Evolutionary conservation across 176 grass and related monocot species (phyloP).

Genomic region (Cenchrus americanus): DNA sequence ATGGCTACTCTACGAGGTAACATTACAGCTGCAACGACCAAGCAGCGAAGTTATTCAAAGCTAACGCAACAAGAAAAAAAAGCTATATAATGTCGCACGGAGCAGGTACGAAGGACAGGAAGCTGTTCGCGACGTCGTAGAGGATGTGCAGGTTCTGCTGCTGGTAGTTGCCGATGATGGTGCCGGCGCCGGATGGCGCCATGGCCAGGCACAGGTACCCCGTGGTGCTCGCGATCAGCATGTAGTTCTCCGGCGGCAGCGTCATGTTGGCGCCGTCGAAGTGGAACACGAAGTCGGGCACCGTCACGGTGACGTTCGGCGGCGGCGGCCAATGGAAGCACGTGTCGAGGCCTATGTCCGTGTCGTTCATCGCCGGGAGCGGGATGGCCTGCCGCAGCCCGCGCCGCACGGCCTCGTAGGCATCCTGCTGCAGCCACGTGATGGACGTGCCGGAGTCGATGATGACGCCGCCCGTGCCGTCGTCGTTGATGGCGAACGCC

Average conservation of each 20-base stretch:
- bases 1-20: not conserved
- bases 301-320: constrained; percentile 3
- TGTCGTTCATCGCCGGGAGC: constrained; percentile 4
- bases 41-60: constrained; percentile 24
- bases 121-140: constrained; percentile 13
- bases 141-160: constrained; percentile 31
- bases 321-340: constrained; percentile 28
- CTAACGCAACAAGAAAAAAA: not conserved
- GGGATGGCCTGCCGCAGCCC: not conserved
- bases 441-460: constrained; percentile 29
- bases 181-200: constrained; percentile 26
- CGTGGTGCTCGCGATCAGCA: not conserved
- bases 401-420: not conserved
- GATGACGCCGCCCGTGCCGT: constrained; percentile 16
- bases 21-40: constrained; percentile 2
- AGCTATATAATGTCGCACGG: constrained; percentile 15
- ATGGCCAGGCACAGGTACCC: constrained; percentile 18
- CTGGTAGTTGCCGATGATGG: constrained; percentile 34
- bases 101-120: constrained; percentile 8
- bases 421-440: constrained; percentile 31
- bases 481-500: constrained; percentile 28
- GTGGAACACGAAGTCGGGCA: constrained; percentile 16
- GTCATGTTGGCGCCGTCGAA: constrained; percentile 24
- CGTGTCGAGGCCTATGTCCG: constrained; percentile 8
- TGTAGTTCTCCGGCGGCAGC: constrained; percentile 26